Conservation (phyloP, 2,329 filamentous ascomycete species). For the Neonectria ditissima region DNA sequence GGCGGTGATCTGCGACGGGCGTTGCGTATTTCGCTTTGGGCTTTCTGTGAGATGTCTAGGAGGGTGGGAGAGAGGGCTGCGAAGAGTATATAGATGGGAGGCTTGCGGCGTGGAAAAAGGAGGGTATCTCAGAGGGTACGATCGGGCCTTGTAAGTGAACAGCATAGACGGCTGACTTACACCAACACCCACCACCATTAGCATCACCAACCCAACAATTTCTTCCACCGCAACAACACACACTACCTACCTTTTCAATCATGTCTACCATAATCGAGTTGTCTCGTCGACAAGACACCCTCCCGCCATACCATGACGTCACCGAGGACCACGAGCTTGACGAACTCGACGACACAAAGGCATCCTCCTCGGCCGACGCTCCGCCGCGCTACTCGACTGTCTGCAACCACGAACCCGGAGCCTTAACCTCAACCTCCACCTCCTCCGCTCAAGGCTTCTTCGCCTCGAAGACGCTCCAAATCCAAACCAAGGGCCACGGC, state of each 20-base stretch:
- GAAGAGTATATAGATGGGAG: constrained; percentile 9
- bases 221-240: neutral
- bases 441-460: constrained; percentile 50
- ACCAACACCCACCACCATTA: neutral
- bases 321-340: constrained; percentile 41
- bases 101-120: neutral
- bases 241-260: neutral
- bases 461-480: constrained; percentile 60
- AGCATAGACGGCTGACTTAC: neutral
- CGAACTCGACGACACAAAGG: constrained; percentile 38
- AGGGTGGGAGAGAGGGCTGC: neutral
- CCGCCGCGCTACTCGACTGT: constrained; percentile 44
- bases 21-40: constrained; percentile 24
- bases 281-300: constrained; percentile 32
- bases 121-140: neutral
- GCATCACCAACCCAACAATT: neutral
- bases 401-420: constrained; percentile 11
- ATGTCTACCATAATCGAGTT: constrained; percentile 29
- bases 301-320: constrained; percentile 47
- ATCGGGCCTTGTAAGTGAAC: neutral
- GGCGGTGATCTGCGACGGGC: constrained; percentile 1
- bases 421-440: constrained; percentile 25
- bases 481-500: constrained; percentile 60
- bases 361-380: constrained; percentile 45
- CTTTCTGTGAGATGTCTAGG: constrained; percentile 3